Evolutionary conservation across 1,284 basidiomycete species (phyloP).

Genomic region (Megacollybia platyphylla): DNA sequence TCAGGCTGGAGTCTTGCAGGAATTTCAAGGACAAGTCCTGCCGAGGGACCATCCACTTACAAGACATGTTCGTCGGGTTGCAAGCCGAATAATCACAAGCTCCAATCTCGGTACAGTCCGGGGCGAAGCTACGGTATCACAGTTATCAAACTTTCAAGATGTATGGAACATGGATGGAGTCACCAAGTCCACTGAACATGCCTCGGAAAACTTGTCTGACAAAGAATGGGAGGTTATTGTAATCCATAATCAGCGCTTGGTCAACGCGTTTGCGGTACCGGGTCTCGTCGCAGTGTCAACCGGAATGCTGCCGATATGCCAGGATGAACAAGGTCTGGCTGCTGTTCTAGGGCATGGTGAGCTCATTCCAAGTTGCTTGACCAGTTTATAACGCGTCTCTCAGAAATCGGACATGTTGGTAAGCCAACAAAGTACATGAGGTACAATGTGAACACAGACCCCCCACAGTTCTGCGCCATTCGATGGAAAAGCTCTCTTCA

Average conservation of each 20-base stretch:
- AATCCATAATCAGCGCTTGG: slow-evolving; percentile 58
- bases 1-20: slow-evolving; percentile 35
- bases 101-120: slow-evolving; percentile 59
- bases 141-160: slow-evolving; percentile 11
- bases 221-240: slow-evolving; percentile 71
- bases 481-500: slow-evolving; percentile 55
- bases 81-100: slow-evolving; percentile 59
- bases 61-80: slow-evolving; percentile 57
- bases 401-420: slow-evolving; percentile 85
- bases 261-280: slow-evolving; percentile 77
- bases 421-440: slow-evolving; percentile 11
- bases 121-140: slow-evolving; percentile 12
- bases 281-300: slow-evolving; percentile 66
- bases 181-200: slow-evolving; percentile 18
- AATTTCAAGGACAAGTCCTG: slow-evolving; percentile 50
- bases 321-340: slow-evolving; percentile 75
- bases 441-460: slow-evolving; percentile 3
- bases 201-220: slow-evolving; percentile 11
- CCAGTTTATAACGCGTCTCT: not conserved
- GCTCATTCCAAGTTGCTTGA: slow-evolving; percentile 10
- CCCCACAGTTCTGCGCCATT: slow-evolving; percentile 61
- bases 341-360: slow-evolving; percentile 79
- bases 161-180: slow-evolving; percentile 12
- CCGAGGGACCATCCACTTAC: slow-evolving; percentile 59
- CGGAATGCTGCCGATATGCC: slow-evolving; percentile 74